Evolutionary conservation across 2,329 filamentous ascomycete species (phyloP), one percentile per base, ranked within the genome.

Genomic region (Ophiosphaerella narmari): DNA sequence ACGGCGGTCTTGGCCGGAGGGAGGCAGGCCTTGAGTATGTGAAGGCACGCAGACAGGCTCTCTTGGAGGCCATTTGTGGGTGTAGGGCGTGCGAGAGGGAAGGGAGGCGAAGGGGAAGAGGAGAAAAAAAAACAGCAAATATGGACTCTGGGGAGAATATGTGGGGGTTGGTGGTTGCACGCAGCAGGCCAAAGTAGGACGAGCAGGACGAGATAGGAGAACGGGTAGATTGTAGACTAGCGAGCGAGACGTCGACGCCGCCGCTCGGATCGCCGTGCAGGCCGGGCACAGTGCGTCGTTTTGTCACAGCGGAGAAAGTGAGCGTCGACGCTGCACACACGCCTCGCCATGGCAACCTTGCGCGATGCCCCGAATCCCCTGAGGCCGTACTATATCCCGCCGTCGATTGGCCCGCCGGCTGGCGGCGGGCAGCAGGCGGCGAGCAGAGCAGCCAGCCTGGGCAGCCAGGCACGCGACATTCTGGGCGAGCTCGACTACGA

Each of bases 401-500:
- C 86, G 3, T 84, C 86, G 5, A 85, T 88, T 53, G 86, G 86
- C 32, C 76, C 83, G 29, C 78, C 82, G 40, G 75, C 78, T 45
- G 78, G 78, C 47, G 63, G 71, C 39, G 66, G 76, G 18, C 53
- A 68, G n/a, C 65, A 52, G 24, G 43, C 59, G n/a, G 61, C 60
- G 39, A 58, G 60, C 41, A 58, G 59, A 29, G 54, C 66, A 13
- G 56, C 60, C 52, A 80, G 78, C 63, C 80, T 85, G 65, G 78
- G 81, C 60, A 76, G 78, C 67, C 78, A 89, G 66, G 90, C 91
- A 57, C 89, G 91, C 73, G 88, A 94, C 71, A 87, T 96, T 53
- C 86, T 97, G 54, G 87, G 88, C 44, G 93, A 97, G 69, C 81
- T 97, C 57, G 93, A 97, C 76, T 96, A 96, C 79, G 88, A 89